Evolutionary conservation across 1,284 basidiomycete species (phyloP), one percentile per base, ranked within the genome.

Genomic region (Volvariella surrecta): DNA sequence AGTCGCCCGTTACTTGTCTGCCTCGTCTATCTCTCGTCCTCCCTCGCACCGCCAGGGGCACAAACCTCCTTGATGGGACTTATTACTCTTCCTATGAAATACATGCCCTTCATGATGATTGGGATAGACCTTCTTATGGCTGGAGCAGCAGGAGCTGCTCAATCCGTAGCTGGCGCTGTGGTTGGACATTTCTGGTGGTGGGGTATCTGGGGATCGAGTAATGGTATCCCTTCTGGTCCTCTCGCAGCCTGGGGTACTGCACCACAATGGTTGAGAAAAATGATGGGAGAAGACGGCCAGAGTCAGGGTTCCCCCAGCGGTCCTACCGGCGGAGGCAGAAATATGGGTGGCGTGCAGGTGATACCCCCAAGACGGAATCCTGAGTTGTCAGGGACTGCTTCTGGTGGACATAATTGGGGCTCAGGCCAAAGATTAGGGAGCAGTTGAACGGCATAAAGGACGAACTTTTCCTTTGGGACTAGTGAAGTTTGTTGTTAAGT

Each of bases 161-260:
- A 67, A 43, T 66, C 73, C 39, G 58, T 86, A 21, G 82, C 82
- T 0, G 90, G 89, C 1, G 70, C 85, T 16, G 67, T 89, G 32
- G 72, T 82, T 1, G 89, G 86, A 0, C 87, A 92, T 55, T 59
- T 75, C 2, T 91, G 86, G 85, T 87, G 81, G 78, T 83, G 80
- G 76, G 60, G 71, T 31, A 66, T 82, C 10, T 79, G 74, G 70
- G 34, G 34, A 4, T 35, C 34, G 18, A 19, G n/a, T 19, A 19
- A 35, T 16, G 73, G 68, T 2, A 54, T 58, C 1, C 65, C 60
- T 15, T 54, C 54, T 2, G 68, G 67, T 2, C 46, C 58, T 22
- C 50, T 70, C 43, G 55, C 54, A 31, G 46, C 47, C 32, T 64
- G 54, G 46, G 62, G 57, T 3, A 49, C 49, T 43, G 65, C 66